Conservation (phyloP, 1,284 basidiomycete genomes). For the Ganoderma boninense region DNA sequence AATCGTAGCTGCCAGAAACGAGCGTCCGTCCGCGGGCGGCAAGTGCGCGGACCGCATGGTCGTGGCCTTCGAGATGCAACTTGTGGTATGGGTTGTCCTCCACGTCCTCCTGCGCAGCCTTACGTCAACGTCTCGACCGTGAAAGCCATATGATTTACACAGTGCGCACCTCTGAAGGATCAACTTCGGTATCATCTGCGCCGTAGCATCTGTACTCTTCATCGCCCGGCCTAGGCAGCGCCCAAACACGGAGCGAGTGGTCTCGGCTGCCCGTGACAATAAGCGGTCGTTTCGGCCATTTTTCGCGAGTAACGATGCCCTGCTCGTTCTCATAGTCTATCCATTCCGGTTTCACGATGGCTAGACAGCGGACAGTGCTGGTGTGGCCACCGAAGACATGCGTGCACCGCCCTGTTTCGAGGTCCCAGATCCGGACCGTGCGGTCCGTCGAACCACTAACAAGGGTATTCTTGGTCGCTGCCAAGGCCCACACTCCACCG, state of each 20-base stretch:
- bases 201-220: conserved; percentile 78
- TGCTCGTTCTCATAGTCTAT: conserved; percentile 72
- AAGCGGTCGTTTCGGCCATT: conserved; percentile 86
- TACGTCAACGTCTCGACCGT: conserved; percentile 15
- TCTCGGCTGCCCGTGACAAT: conserved; percentile 96
- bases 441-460: conserved; percentile 95
- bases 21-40: conserved; percentile 89
- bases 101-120: conserved; percentile 62
- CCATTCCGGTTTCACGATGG: conserved; percentile 90
- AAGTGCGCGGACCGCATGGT: conserved; percentile 91
- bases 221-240: conserved; percentile 82
- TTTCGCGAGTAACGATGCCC: conserved; percentile 68
- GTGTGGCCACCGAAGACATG: conserved; percentile 95
- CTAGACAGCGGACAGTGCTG: conserved; percentile 89
- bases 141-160: neutral
- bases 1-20: conserved; percentile 96
- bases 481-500: conserved; percentile 95
- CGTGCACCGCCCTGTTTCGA: conserved; percentile 80
- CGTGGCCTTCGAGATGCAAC: conserved; percentile 86
- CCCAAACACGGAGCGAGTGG: conserved; percentile 91
- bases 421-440: conserved; percentile 93
- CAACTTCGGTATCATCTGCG: conserved; percentile 71
- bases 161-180: conserved; percentile 69
- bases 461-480: conserved; percentile 83
- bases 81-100: conserved; percentile 93